These are phyloP conservation scores for Trichoderma gamsii DNA, from an alignment of 495 filamentous ascomycete species.

Conservation along the genomic window DNA sequence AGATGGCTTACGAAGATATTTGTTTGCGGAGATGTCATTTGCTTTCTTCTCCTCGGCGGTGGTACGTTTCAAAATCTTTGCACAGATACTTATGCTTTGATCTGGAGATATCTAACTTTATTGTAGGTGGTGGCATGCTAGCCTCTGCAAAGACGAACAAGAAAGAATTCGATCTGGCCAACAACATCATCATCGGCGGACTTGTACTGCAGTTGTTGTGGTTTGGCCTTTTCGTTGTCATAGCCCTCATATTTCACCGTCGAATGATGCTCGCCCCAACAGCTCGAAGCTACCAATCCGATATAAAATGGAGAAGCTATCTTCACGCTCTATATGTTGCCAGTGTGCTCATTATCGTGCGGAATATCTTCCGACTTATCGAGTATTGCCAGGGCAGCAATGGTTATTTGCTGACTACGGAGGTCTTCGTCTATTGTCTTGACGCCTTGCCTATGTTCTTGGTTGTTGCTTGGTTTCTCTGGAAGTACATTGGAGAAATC, in stretches of 20 bases:
- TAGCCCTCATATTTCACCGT: background rate
- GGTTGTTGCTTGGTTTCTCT: background rate
- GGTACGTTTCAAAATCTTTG: background rate
- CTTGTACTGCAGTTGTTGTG: background rate
- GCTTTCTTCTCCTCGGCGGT: slow-evolving; percentile 30
- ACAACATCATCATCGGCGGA: background rate
- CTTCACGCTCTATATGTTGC: slow-evolving; percentile 4
- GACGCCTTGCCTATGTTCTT: background rate
- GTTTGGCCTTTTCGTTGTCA: background rate
- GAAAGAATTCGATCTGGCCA: background rate
- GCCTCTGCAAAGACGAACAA: background rate
- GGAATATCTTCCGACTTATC: background rate
- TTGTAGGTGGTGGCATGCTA: background rate
- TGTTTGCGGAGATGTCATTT: slow-evolving; percentile 37
- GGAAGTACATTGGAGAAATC: background rate
- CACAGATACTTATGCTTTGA: background rate
- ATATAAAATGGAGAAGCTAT: slow-evolving; percentile 5
- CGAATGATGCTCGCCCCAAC: background rate
- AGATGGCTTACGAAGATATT: slow-evolving; percentile 46
- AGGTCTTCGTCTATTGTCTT: background rate
- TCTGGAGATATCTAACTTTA: background rate
- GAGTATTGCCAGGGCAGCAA: background rate
- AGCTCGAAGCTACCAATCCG: background rate
- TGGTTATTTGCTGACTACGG: background rate
- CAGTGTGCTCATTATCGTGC: background rate